Evolutionary conservation across 306 rosid species (phyloP), one percentile per base, ranked within the genome.

Genomic region (Pueraria montana): DNA sequence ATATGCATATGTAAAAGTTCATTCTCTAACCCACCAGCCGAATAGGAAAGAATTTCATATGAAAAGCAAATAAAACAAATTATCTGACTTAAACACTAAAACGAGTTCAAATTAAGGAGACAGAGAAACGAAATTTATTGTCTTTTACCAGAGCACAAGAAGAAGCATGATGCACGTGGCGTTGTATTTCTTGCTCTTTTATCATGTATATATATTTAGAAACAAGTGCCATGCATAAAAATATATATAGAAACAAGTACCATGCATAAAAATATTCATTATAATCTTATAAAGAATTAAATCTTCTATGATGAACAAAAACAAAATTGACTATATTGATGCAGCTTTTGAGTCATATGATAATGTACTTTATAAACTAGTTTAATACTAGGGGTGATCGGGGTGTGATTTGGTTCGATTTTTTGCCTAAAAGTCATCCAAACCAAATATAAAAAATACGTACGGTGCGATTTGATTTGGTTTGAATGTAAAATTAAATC

Each of bases 111-210:
- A 34, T 48, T 27, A 11, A 34, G 38, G 66, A 66, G 36, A 36
- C 55, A 78, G 66, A 34, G 55, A 78, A 78, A 32, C 11, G 20
- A 16, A 52, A 21, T 6, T 32, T 34, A 38, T 18, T 66, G 75
- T 62, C 62, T 76, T 42, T 56, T 11, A 45, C 11, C 14, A 81
- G 80, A 81, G 12, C 62, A 53, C 24, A 53, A 56, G 16, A 23
- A 58, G 32, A 9, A 59, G 42, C 75, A 86, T 45, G 84, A 26
- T 74, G 55, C 81, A 81, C 66, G 85, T 30, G 87, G 74, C 18
- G 43, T 27, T 72, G 71, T 72, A 83, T 80, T 84, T 74, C 74
- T 69, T 82, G 55, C 61, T 64, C 70, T 71, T 62, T 34, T 58
- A 76, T 73, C 3, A 2, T 55, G 13, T 55, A 6, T 52, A 49